Evolutionary conservation across 306 rosid genomes (phyloP), one percentile per base, ranked within the genome.

Genomic region (Prunus armeniaca): DNA sequence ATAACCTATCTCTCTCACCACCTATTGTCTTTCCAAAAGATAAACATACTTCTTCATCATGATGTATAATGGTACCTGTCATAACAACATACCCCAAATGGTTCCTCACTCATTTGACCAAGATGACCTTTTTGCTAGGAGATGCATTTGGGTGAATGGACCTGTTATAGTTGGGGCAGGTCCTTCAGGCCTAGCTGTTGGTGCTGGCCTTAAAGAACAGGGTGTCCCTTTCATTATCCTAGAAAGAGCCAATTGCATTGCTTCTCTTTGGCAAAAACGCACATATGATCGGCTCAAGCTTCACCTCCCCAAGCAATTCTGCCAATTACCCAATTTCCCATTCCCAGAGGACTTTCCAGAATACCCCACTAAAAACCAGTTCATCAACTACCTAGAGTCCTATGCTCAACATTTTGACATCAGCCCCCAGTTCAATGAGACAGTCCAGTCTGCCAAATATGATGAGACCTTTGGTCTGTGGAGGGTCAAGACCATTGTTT

Each of bases 131-230:
- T 83, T 92, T 67, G 68, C 86, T 65, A 79, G 84, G 46, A 80
- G 86, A 2, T 88, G 96, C 77, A 82, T 88, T 27, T 91, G 89
- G 93, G 97, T 89, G 27, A 85, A 90, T 54, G 98, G 97, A 7
- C 96, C 98, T 0, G 91, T 95, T 50, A 87, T 95, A n/a, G 87
- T 88, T 12, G 98, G 98, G 9, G 95, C 96, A 0, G 97, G 98
- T 18, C 98, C 98, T 0, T 95, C 98, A 0, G 98, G 98, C 19
- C 82, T 95, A 25, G 97, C 98, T 1, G 97, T 89, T 9, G 97
- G 90, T 15, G 89, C 97, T 22, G 81, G 96, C 20, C 91, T 95
- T 3, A 89, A 90, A 87, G 85, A 88, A 54, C 96, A 92, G 84
- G 85, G 89, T 14, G 96, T 90, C 2, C 97, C 98, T 0, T 95